These are phyloP conservation scores for Leishmania braziliensis DNA, from an alignment of 208 protist species.

Conservation along the genomic window DNA sequence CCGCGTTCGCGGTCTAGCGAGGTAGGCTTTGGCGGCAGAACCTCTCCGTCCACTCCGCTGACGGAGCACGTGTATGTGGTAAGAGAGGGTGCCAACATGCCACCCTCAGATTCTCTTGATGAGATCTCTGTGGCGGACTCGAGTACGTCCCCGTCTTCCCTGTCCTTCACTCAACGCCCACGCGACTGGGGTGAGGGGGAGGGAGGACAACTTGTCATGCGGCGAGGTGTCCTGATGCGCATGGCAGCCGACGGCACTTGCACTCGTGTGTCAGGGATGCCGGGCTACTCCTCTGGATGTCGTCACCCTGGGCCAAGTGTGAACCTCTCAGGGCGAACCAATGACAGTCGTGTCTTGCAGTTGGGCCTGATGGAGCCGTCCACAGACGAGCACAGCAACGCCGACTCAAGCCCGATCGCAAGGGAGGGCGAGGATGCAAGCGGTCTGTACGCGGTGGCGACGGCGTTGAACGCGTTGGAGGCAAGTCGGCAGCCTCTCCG, in stretches of 20 bases:
- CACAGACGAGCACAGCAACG: neutral
- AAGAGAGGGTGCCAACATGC: neutral
- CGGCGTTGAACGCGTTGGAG: conserved; percentile 37
- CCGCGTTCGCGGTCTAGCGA: conserved; percentile 16
- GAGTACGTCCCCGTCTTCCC: conserved; percentile 22
- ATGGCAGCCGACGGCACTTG: conserved; percentile 30
- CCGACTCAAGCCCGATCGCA: neutral
- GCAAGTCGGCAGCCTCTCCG: conserved; percentile 25
- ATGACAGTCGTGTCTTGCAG: neutral
- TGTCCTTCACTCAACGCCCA: conserved; percentile 8
- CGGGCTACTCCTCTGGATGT: neutral
- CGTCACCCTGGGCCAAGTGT: neutral
- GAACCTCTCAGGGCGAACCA: neutral
- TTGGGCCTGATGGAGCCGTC: too few relatives aligned
- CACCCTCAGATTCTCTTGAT: conserved; percentile 6
- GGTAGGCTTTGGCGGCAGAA: neutral
- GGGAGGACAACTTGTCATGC: conserved; percentile 51
- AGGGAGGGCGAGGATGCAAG: neutral
- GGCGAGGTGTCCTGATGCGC: conserved; percentile 47
- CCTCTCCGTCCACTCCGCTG: neutral
- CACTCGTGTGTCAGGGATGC: conserved; percentile 16
- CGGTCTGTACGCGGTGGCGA: conserved; percentile 13
- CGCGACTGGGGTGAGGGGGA: neutral
- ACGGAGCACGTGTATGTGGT: neutral
- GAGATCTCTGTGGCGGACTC: conserved; percentile 22